Evolutionary conservation across 2,329 filamentous ascomycete genomes (phyloP).

Genomic region (Aspergillus luchuensis): DNA sequence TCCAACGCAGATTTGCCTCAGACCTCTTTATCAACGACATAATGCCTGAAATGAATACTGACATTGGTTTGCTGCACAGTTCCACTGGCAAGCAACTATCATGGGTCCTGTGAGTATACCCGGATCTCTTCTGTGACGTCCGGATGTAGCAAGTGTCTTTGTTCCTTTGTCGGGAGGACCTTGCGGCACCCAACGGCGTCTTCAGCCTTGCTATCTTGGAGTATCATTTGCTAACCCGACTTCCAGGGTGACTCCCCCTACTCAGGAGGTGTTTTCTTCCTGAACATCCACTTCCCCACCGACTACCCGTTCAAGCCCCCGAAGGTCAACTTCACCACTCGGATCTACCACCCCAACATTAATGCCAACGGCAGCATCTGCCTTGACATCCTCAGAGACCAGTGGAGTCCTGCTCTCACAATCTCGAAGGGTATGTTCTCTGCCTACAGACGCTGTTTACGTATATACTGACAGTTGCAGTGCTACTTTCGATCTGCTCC

Average conservation of each 20-base stretch:
- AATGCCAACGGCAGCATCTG: slow-evolving; percentile 99
- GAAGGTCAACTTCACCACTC: slow-evolving; percentile 99
- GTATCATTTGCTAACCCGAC: slow-evolving; percentile 35
- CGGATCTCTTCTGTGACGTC: neutral
- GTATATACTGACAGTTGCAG: slow-evolving; percentile 50
- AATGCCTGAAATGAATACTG: slow-evolving; percentile 17
- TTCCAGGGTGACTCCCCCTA: slow-evolving; percentile 89
- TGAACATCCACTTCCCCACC: slow-evolving; percentile 98
- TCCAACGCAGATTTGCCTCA: slow-evolving; percentile 7
- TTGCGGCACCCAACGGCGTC: neutral
- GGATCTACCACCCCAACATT: slow-evolving; percentile 99
- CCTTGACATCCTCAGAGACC: slow-evolving; percentile 95
- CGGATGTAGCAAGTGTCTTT: slow-evolving; percentile 1
- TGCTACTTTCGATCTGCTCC: slow-evolving; percentile 97
- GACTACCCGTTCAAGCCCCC: slow-evolving; percentile 99
- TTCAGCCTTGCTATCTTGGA: neutral
- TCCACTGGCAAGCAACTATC: slow-evolving; percentile 99
- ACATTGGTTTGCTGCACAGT: slow-evolving; percentile 59
- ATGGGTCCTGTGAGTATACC: slow-evolving; percentile 86
- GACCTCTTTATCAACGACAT: neutral
- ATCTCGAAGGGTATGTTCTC: slow-evolving; percentile 86
- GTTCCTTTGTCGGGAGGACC: slow-evolving; percentile 7
- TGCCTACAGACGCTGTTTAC: neutral
- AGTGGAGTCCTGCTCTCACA: slow-evolving; percentile 98
- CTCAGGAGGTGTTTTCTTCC: slow-evolving; percentile 97